Conservation (phyloP, 768 basidiomycete species). For the Leucosporidium creatinivorum region DNA sequence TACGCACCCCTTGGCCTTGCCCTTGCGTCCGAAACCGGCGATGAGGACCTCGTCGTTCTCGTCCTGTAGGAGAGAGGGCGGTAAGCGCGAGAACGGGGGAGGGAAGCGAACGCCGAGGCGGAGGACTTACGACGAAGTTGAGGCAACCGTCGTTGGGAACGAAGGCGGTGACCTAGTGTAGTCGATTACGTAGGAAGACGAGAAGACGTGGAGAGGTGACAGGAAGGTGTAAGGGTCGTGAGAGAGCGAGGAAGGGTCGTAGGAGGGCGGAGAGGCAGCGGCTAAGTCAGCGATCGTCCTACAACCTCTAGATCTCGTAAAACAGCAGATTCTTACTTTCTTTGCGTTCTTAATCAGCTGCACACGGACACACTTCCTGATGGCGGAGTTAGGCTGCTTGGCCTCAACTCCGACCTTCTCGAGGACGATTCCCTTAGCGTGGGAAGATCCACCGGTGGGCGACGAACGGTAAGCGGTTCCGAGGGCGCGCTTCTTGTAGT, state of each 20-base stretch:
- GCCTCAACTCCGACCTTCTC: constrained; percentile 99
- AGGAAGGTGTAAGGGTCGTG: not conserved
- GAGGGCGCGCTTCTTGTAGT: constrained; percentile 98
- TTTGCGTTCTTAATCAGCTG: constrained; percentile 99
- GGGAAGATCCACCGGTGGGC: constrained; percentile 96
- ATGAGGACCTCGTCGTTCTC: constrained; percentile 48
- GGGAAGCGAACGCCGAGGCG: no score
- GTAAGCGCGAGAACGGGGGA: no score
- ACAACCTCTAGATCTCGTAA: no score
- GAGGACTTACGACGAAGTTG: constrained; percentile 66
- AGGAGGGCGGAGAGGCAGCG: no score
- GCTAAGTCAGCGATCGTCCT: no score
- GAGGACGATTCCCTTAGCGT: constrained; percentile 99
- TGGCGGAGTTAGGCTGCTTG: constrained; percentile 99
- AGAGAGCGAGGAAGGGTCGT: not conserved
- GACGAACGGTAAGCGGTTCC: constrained; percentile 99
- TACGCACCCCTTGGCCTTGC: constrained; percentile 78
- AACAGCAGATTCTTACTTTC: constrained; percentile 48
- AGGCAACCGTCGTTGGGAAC: constrained; percentile 91
- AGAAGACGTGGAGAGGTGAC: not conserved
- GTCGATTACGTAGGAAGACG: no score
- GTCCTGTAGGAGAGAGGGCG: not conserved
- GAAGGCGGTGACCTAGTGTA: constrained; percentile 76
- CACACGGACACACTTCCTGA: constrained; percentile 99
- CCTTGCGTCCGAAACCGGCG: constrained; percentile 98